Evolutionary conservation across 140 eudicot species (phyloP).

Genomic region (Stevia rebaudiana): DNA sequence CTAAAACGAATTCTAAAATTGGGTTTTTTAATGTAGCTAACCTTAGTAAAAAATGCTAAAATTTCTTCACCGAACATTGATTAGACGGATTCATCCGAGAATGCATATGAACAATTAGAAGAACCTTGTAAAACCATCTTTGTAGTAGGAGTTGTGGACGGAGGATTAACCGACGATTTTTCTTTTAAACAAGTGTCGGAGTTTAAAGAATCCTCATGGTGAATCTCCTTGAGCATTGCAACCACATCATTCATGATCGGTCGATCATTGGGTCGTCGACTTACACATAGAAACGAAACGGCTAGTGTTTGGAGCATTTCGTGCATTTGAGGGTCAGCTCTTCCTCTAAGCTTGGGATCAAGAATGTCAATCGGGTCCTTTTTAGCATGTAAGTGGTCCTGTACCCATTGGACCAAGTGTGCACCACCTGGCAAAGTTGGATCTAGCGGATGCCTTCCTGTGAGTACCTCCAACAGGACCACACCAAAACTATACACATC

Average conservation of each 20-base stretch:
- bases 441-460: constrained; percentile 97
- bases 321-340: constrained; percentile 94
- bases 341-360: constrained; percentile 75
- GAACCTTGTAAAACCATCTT: constrained; percentile 60
- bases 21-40: too few relatives aligned
- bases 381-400: constrained; percentile 64
- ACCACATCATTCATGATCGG: constrained; percentile 94
- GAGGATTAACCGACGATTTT: constrained; percentile 25
- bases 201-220: constrained; percentile 41
- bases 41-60: too few relatives aligned
- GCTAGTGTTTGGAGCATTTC: constrained; percentile 96
- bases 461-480: constrained; percentile 78
- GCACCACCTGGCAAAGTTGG: constrained; percentile 89
- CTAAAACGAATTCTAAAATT: too few relatives aligned
- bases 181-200: constrained; percentile 51
- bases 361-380: constrained; percentile 62
- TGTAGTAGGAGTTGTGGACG: constrained; percentile 40
- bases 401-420: constrained; percentile 89
- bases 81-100: constrained; percentile 75
- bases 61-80: background rate
- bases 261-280: constrained; percentile 73
- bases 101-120: constrained; percentile 73
- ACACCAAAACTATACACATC: constrained; percentile 95
- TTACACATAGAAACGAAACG: constrained; percentile 74
- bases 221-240: constrained; percentile 91